Percentiles rank a stretch among this genome's conserved stretches.
Evolutionary conservation across 768 basidiomycete genomes (phyloP).

Genomic region (Megacollybia marginata): DNA sequence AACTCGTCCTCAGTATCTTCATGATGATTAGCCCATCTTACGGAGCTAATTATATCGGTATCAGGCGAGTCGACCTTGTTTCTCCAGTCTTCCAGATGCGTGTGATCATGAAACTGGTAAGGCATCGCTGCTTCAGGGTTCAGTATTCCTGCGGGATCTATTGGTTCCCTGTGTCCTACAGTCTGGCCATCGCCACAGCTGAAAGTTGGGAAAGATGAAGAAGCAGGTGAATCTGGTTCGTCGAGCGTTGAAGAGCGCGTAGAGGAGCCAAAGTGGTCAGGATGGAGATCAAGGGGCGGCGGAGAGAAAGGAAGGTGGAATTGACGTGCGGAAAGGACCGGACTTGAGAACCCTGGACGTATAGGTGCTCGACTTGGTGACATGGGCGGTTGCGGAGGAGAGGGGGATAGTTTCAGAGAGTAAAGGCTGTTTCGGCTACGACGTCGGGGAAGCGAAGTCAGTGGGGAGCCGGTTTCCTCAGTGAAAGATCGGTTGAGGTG

Average conservation of each 20-base stretch:
- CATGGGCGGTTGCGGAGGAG: conserved; percentile 14
- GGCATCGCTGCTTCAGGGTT: not conserved
- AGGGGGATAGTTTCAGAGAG: conserved; percentile 7
- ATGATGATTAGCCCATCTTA: conserved; percentile 1
- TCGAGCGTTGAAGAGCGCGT: conserved; percentile 2
- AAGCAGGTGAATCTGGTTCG: conserved; percentile 18
- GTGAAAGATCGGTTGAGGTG: not conserved
- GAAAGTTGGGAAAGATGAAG: conserved; percentile 23
- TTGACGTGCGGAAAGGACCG: conserved; percentile 10
- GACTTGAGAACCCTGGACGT: conserved; percentile 13
- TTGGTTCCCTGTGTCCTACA: not conserved
- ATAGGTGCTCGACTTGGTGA: conserved; percentile 17
- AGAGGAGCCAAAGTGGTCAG: conserved; percentile 2
- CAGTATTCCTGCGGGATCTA: not conserved
- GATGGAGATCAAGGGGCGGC: conserved; percentile 5
- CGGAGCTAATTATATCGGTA: not conserved
- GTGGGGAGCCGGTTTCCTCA: not conserved
- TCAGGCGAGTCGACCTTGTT: not conserved
- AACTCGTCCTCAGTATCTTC: conserved; percentile 2
- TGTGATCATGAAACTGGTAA: not conserved
- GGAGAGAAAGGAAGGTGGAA: conserved; percentile 14
- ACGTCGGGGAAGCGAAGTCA: conserved; percentile 11
- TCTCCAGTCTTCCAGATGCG: not conserved
- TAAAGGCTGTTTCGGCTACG: conserved; percentile 5
- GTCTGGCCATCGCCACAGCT: not conserved